Base-by-base conservation (phyloP, 1,284 basidiomycete genomes). In the Inonotus hispidus region DNA sequence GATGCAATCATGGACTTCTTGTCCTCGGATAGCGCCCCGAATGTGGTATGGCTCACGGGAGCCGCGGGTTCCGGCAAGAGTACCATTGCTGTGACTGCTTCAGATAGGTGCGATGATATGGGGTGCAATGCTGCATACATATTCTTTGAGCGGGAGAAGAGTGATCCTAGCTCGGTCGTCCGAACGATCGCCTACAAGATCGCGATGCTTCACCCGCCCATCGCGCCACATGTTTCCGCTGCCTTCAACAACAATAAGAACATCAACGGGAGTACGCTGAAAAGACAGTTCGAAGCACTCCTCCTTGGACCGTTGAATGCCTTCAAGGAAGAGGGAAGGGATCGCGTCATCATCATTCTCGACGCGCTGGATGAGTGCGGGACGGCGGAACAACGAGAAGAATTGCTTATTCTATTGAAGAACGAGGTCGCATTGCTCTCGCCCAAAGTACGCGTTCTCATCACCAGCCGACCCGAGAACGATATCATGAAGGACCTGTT, bases 31-130 rank as follows among this genome's bases (percentile, higher is more conserved):
- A 13, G n/a, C 16, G 14, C 46, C 3, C 21, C 19, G 23, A 56
- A 56, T 23, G 38, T 56, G 3, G n/a, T 56, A 13, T 41, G 37
- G 41, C 37, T 56, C 7, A 27, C 25, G 1, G 54, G 54, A 27
- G 54, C 38, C 21, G 54, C 54, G 2, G 54, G 54, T 6, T 27
- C 54, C 5, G 54, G 54, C 1, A 56, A 56, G 19, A 56, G 54
- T 16, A 41, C 54, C 1, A 41, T 56, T 25, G 29, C 37, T 3
- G 37, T 37, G 11, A 19, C 54, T 10, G 23, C 37, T 56, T n/a
- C 27, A 21, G 41, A 27, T 14, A 19, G n/a, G 19, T 56, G 23
- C 23, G 37, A 41, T 4, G 21, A 41, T 19, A 25, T 3, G 16
- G n/a, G 35, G 10, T 27, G 21, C 19, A n/a, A 35, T 13, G 35